Base-by-base conservation (phyloP, 441 rosid genomes). In the Populus hybrid region DNA sequence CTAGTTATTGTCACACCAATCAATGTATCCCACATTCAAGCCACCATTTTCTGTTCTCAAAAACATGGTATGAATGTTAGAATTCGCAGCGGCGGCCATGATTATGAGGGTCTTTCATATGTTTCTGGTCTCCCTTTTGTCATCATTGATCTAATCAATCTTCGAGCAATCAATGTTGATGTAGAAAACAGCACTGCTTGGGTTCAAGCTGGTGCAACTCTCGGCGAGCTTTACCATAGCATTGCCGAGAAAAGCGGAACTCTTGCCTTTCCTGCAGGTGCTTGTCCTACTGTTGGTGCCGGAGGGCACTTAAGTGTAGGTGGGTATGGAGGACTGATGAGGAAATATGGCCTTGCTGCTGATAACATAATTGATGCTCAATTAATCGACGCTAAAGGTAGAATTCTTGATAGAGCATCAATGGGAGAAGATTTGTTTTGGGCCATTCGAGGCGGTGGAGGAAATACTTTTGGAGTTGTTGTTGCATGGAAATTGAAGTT, bases 391-490 rank as follows among this genome's bases (percentile, higher is more conserved):
- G 88, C 76, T 10, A 80, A 83, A 40, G 97, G 94, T 20, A 74
- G 38, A 66, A 73, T 84, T 3, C 73, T 78, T 0, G 82, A 90
- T 79, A 80, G 94, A 76, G 77, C n/a, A 74, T 34, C 86, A 0
- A 92, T 90, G 93, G 93, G 92, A 24, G 88, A 89, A 69, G 88
- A 87, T 16, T 42, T 85, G 71, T 90, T 91, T 16, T 91, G 94
- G 97, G 92, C 93, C 0, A 85, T 90, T 1, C 76, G 90, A 84
- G 97, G 94, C 0, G 94, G 93, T 7, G 93, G 94, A 59, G 94
- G 91, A 0, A 87, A 87, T 3, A 91, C 88, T 73, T 92, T 92
- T 57, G 89, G 92, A 0, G 82, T 92, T 61, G 78, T 92, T 28
- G 68, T 92, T 67, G 82, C 89, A 2, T 92, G 91, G 90, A 89